Conservation (phyloP, 2,329 filamentous ascomycete species). For the Aureobasidium sp. region DNA sequence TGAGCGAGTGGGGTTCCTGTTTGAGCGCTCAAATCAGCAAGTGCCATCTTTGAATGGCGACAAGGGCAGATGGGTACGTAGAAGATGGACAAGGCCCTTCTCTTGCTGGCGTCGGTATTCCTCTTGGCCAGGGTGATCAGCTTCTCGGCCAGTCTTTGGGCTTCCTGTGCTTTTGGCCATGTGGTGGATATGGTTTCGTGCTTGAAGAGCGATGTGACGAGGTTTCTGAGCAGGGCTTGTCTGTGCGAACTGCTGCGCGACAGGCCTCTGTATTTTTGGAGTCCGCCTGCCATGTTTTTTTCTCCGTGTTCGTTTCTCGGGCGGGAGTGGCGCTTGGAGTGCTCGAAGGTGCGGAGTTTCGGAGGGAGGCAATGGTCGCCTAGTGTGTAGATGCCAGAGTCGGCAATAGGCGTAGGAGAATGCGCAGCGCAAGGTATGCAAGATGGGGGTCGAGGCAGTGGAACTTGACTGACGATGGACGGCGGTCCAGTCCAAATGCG, state of each 20-base stretch:
- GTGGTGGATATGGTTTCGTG: conserved; percentile 93
- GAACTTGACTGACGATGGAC: not conserved
- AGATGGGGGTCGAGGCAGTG: not conserved
- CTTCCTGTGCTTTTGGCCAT: conserved; percentile 95
- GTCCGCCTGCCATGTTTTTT: conserved; percentile 69
- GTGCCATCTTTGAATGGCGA: too few species aligned
- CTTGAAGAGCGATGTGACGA: conserved; percentile 89
- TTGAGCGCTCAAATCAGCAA: not conserved
- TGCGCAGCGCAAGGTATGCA: not conserved
- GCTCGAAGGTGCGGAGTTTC: not conserved
- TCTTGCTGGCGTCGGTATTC: conserved; percentile 74
- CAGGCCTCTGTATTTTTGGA: conserved; percentile 82
- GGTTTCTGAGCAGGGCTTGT: conserved; percentile 85
- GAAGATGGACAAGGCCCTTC: conserved; percentile 65
- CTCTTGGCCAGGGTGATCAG: conserved; percentile 89
- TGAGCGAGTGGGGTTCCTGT: conserved; percentile 59
- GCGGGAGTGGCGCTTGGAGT: not conserved
- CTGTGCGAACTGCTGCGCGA: conserved; percentile 80
- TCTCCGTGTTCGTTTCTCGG: not conserved
- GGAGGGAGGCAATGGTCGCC: too few species aligned
- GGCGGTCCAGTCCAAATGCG: not conserved
- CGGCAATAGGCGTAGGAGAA: not conserved
- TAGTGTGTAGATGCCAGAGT: not conserved
- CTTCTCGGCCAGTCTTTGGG: conserved; percentile 87
- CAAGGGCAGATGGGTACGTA: conserved; percentile 66